These are phyloP conservation scores for Talinum fruticosum DNA, from an alignment of 148 eudicot species.

Conservation along the genomic window DNA sequence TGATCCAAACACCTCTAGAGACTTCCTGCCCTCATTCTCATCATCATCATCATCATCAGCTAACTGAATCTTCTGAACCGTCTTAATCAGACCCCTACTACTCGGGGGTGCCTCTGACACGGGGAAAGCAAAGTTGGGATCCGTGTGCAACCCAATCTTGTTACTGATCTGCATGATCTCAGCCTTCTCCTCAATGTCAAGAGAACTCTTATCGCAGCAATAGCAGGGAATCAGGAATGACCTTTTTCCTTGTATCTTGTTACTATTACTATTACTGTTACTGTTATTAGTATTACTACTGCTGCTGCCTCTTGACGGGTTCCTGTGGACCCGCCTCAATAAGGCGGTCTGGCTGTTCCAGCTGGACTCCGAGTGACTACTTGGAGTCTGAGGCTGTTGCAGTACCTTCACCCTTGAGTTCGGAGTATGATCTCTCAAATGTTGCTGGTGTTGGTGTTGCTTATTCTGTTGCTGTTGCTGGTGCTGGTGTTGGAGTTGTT, in stretches of 20 bases:
- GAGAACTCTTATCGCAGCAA: constrained; percentile 51
- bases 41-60: constrained; percentile 6
- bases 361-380: constrained; percentile 58
- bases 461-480: not conserved
- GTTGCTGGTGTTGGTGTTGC: not conserved
- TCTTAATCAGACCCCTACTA: not conserved
- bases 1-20: constrained; percentile 46
- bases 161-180: constrained; percentile 21
- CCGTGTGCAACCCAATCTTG: constrained; percentile 9
- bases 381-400: constrained; percentile 41
- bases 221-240: constrained; percentile 45
- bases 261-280: constrained; percentile 8
- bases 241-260: constrained; percentile 35
- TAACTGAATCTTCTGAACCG: constrained; percentile 4
- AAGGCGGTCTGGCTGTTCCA: constrained; percentile 61
- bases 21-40: constrained; percentile 26
- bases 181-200: constrained; percentile 33
- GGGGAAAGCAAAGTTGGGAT: constrained; percentile 9
- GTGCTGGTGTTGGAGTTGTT: not conserved
- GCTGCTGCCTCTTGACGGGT: constrained; percentile 15
- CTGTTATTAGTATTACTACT: not conserved
- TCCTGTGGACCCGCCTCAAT: constrained; percentile 25
- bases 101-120: not conserved
- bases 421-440: not conserved
- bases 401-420: not conserved